Evolutionary conservation across 768 basidiomycete species (phyloP).

Genomic region (Tricholomella constricta): DNA sequence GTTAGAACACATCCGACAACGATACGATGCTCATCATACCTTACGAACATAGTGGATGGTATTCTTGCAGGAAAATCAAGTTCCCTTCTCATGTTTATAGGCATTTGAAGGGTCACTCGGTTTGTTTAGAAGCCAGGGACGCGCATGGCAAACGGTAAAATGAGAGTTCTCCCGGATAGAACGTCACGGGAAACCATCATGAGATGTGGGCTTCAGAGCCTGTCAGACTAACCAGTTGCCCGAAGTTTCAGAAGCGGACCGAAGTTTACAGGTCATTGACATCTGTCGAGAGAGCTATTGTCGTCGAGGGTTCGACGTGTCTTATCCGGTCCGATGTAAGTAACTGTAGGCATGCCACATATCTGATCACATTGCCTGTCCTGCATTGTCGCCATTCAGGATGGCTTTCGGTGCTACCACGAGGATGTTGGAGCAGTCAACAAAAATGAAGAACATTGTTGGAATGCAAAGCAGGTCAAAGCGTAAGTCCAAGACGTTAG

Average conservation of each 20-base stretch:
- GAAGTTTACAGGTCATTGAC: neutral
- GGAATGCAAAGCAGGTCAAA: too few relatives aligned
- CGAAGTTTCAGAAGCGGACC: neutral
- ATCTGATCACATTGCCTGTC: neutral
- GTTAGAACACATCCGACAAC: neutral
- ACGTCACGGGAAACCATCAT: conserved; percentile 12
- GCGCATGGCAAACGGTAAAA: neutral
- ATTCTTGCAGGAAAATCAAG: neutral
- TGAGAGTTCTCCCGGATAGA: neutral
- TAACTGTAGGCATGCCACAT: too few relatives aligned
- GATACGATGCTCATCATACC: neutral
- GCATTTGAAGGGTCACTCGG: neutral
- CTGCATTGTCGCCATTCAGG: neutral
- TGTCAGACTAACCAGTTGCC: neutral
- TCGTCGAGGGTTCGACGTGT: too few relatives aligned
- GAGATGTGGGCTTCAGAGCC: neutral
- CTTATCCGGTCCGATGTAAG: neutral
- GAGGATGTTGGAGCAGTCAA: neutral
- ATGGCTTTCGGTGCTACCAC: neutral
- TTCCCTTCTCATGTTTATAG: conserved; percentile 8
- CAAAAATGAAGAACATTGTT: neutral
- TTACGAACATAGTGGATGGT: conserved; percentile 5
- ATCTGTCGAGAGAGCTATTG: neutral
- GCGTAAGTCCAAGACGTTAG: too few relatives aligned
- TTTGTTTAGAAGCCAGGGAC: neutral